These are phyloP conservation scores for Aeminium ludgeri DNA, from an alignment of 495 filamentous ascomycete genomes.

Conservation along the genomic window DNA sequence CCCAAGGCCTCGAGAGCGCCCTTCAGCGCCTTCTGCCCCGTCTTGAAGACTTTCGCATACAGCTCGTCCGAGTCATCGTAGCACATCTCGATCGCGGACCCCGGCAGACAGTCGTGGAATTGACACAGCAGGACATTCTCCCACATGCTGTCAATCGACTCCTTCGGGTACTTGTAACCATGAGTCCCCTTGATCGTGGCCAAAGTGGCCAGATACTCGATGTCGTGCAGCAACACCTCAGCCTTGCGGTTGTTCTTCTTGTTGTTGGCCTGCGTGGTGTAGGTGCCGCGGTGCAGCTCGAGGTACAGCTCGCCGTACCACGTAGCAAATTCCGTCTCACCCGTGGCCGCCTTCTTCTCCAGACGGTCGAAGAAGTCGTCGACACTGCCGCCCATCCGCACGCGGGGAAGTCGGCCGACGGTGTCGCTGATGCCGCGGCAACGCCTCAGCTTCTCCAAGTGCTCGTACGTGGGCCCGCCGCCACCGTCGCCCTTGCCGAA, in stretches of 20 bases:
- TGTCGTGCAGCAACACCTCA: conserved; percentile 66
- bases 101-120: conserved; percentile 93
- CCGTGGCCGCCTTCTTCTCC: conserved; percentile 45
- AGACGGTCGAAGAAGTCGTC: conserved; percentile 86
- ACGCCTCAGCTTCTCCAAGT: conserved; percentile 87
- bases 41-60: conserved; percentile 68
- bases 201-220: conserved; percentile 78
- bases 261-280: conserved; percentile 94
- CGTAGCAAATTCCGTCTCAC: conserved; percentile 67
- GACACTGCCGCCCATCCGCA: conserved; percentile 83
- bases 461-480: conserved; percentile 83
- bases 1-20: conserved; percentile 53
- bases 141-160: conserved; percentile 86
- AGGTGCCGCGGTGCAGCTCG: conserved; percentile 88
- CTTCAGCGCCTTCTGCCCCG: conserved; percentile 50
- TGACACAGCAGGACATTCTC: conserved; percentile 73
- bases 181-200: conserved; percentile 45
- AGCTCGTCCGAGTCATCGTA: conserved; percentile 83
- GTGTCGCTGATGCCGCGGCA: conserved; percentile 87
- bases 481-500: conserved; percentile 96
- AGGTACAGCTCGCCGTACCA: conserved; percentile 99
- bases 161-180: conserved; percentile 75
- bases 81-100: conserved; percentile 92
- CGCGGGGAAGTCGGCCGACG: conserved; percentile 62
- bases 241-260: conserved; percentile 81